Evolutionary conservation across 78 protist genomes (phyloP).

Genomic region (Isochrysis galbana): DNA sequence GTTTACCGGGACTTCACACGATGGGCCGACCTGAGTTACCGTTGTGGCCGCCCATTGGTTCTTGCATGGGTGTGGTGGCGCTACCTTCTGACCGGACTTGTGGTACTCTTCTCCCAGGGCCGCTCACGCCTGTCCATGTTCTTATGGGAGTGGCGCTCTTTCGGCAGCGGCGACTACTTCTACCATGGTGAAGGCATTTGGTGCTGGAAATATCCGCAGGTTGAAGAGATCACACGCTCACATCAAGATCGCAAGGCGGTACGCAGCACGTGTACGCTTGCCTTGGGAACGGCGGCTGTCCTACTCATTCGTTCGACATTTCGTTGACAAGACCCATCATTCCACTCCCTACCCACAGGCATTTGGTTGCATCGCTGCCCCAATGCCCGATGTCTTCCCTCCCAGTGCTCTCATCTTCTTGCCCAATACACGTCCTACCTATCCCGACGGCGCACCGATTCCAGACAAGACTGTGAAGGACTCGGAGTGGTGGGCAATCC

Average conservation of each 20-base stretch:
- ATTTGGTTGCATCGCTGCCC: not conserved
- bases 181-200: not conserved
- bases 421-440: not conserved
- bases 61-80: not conserved
- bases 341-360: no score
- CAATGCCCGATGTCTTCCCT: not conserved
- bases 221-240: not conserved
- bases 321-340: no score
- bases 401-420: not conserved
- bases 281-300: no score
- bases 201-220: not conserved
- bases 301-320: no score
- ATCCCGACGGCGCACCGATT: not conserved
- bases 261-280: no score
- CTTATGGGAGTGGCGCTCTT: not conserved
- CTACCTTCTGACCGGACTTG: not conserved
- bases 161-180: not conserved
- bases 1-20: not conserved
- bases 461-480: not conserved
- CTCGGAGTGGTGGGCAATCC: not conserved
- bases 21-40: not conserved
- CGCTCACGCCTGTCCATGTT: not conserved
- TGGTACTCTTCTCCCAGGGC: not conserved
- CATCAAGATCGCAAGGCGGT: not conserved
- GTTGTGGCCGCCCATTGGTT: not conserved